These are phyloP conservation scores for Penicillium lividum DNA, from an alignment of 495 filamentous ascomycete species.

Conservation along the genomic window DNA sequence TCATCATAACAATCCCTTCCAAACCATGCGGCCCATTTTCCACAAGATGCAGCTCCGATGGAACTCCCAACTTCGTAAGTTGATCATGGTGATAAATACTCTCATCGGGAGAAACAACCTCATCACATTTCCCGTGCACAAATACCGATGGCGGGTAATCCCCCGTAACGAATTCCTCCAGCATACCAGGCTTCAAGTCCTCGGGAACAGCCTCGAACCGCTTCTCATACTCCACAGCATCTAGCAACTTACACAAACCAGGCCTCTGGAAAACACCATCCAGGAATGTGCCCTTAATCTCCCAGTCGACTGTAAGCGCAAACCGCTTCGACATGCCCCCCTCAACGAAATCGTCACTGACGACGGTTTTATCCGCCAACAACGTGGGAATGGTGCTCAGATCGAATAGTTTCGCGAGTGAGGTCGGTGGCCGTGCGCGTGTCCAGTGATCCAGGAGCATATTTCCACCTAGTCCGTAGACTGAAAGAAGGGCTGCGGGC, in stretches of 20 bases:
- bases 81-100: slow-evolving; percentile 22
- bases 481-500: slow-evolving; percentile 31
- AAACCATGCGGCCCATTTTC: slow-evolving; percentile 18
- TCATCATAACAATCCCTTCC: slow-evolving; percentile 8
- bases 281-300: slow-evolving; percentile 22
- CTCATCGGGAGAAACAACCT: slow-evolving; percentile 29
- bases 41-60: slow-evolving; percentile 19
- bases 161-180: slow-evolving; percentile 32
- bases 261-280: slow-evolving; percentile 18
- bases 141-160: slow-evolving; percentile 35
- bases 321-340: slow-evolving; percentile 10
- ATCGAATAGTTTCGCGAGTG: slow-evolving; percentile 19
- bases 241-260: slow-evolving; percentile 17
- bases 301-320: slow-evolving; percentile 20
- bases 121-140: slow-evolving; percentile 35
- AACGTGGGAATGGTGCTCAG: slow-evolving; percentile 13
- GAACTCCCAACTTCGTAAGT: slow-evolving; percentile 14
- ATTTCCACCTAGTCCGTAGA: slow-evolving; percentile 35
- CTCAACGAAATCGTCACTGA: slow-evolving; percentile 21
- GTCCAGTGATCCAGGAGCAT: slow-evolving; percentile 33
- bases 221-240: slow-evolving; percentile 13
- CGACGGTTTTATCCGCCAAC: slow-evolving; percentile 13
- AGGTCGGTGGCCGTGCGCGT: slow-evolving; percentile 13
- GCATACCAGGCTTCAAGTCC: slow-evolving; percentile 22
- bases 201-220: slow-evolving; percentile 19